Conservation (phyloP, 2,329 filamentous ascomycete species). For the Colletotrichum zoysiae region DNA sequence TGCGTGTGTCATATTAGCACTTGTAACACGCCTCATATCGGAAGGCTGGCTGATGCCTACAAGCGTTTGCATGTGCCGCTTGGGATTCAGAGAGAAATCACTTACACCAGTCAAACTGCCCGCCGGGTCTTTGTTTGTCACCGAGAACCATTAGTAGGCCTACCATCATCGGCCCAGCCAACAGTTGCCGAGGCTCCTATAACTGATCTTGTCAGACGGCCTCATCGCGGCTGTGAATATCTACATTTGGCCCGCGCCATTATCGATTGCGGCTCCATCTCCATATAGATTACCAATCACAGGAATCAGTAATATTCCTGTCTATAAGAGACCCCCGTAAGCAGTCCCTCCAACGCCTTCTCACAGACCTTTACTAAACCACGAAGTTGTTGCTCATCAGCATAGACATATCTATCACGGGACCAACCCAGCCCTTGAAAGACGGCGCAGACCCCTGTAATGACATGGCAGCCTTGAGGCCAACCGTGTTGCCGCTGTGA, state of each 20-base stretch:
- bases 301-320: neutral
- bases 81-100: neutral
- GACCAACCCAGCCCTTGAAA: neutral
- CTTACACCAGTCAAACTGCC: neutral
- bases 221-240: constrained; percentile 33
- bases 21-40: neutral
- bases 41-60: constrained; percentile 3
- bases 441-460: neutral
- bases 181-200: constrained; percentile 2
- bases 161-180: neutral
- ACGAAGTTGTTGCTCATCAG: neutral
- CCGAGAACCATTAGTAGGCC: neutral
- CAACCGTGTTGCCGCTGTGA: constrained; percentile 25
- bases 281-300: constrained; percentile 1
- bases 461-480: constrained; percentile 25
- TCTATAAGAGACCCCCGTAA: neutral
- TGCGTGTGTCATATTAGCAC: constrained; percentile 10
- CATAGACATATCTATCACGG: neutral
- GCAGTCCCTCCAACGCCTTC: neutral
- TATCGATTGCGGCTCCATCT: constrained; percentile 11
- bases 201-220: constrained; percentile 12
- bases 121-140: neutral
- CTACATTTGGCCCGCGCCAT: constrained; percentile 10
- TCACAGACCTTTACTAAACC: neutral
- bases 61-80: neutral